Evolutionary conservation across 306 rosid genomes (phyloP).

Genomic region (Datisca glomerata): DNA sequence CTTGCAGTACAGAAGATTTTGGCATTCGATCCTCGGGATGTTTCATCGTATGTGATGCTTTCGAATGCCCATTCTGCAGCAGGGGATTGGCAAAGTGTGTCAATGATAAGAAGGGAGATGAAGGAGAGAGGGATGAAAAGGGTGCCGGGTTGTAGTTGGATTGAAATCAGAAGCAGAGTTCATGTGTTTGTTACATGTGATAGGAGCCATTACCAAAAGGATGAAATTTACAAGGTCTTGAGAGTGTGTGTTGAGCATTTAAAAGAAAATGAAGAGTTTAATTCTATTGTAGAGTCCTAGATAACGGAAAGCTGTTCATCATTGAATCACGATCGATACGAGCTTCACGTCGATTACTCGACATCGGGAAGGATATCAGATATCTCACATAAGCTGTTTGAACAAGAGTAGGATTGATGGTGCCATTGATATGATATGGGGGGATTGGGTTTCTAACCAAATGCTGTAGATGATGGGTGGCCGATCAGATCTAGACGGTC

Average conservation of each 20-base stretch:
- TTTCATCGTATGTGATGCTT: slow-evolving; percentile 75
- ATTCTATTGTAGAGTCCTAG: slow-evolving; percentile 12
- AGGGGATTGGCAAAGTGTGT: slow-evolving; percentile 60
- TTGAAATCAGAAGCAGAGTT: slow-evolving; percentile 54
- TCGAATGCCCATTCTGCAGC: slow-evolving; percentile 87
- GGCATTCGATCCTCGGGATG: slow-evolving; percentile 71
- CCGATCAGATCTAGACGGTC: too few relatives aligned
- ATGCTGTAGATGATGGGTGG: too few relatives aligned
- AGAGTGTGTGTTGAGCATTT: slow-evolving; percentile 25
- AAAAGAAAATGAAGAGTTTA: slow-evolving; percentile 32
- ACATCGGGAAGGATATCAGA: too few relatives aligned
- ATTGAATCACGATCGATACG: too few relatives aligned
- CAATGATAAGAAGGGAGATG: slow-evolving; percentile 56
- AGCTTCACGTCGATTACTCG: too few relatives aligned
- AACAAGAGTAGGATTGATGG: too few relatives aligned
- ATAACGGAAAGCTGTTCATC: too few relatives aligned
- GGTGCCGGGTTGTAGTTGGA: slow-evolving; percentile 92
- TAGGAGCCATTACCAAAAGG: slow-evolving; percentile 31
- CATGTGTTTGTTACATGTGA: slow-evolving; percentile 54
- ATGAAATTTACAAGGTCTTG: slow-evolving; percentile 34
- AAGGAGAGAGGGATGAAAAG: slow-evolving; percentile 69
- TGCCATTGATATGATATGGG: too few relatives aligned
- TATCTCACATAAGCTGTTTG: too few relatives aligned
- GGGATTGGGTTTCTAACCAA: too few relatives aligned
- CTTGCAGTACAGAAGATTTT: slow-evolving; percentile 52